Evolutionary conservation across 2,329 filamentous ascomycete genomes (phyloP), one percentile per base, ranked within the genome.

Genomic region (Penicillium expansum): DNA sequence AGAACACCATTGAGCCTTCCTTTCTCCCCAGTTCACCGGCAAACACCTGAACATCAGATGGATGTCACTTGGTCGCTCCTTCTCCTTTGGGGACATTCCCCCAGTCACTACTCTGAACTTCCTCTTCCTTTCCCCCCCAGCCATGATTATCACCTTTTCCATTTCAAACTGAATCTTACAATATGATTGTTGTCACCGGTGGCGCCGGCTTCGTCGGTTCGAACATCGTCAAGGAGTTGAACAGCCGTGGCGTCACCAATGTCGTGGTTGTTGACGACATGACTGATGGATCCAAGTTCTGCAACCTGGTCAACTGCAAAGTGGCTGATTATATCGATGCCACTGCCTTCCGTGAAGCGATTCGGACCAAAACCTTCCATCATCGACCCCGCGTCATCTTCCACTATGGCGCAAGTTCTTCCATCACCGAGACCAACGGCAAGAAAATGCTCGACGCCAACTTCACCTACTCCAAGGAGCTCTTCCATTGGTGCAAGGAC

Each of bases 381-480:
- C n/a, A 30, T 5, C 53, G 27, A 22, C 39, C 53, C 20, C 53
- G 53, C 18, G 18, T 37, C 8, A 37, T 56, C 13, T 52, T 52
- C 20, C 53, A 56, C 29, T 56, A 56, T 14, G 53, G 48, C 3
- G 27, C 16, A 20, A 37, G 27, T 9, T 24, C 37, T 0, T 42
- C 48, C 2, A 30, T 10, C 5, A 20, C 32, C 20, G 29, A 30
- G 7, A 52, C 24, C 7, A 37, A 38, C 7, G 53, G 48, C 8
- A 45, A 37, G 11, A 30, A 33, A 9, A 24, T 56, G 14, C 39
- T 56, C 1, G 53, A 56, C 13, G 16, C 27, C 7, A 32, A 56
- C 27, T 56, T 52, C 16, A 56, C 53, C 33, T 56, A 52, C 48
- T 29, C 48, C 13, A 56, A 56, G 41, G 53, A 56, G 5, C 32